Evolutionary conservation across 106 monocot genomes (phyloP), one percentile per base, ranked within the genome.

Genomic region (Chionographis japonica): DNA sequence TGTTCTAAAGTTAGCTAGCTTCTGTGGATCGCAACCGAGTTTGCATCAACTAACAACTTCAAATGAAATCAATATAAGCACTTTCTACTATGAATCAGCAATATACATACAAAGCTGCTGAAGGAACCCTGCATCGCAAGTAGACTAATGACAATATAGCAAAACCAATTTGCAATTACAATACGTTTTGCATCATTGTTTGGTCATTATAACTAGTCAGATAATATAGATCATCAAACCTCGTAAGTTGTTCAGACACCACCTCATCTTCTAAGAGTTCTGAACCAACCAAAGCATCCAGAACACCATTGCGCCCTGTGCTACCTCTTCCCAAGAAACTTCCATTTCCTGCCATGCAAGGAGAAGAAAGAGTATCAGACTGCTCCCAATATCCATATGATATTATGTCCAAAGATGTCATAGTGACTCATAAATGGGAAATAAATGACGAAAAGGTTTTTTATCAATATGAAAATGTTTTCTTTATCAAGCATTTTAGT

Each of bases 171-270:
- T 46, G 46, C 46, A 46, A 46, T 5, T 46, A 54, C 49, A 70
- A 43, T 52, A 40, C 2, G n/a, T 39, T 56, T 40, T 12, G 13
- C 46, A 35, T 37, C 36, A 66, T 27, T 18, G 49, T 19, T 13
- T 36, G 12, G 19, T 2, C 49, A 53, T 40, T 17, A 12, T 18
- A 39, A 60, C 8, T 10, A 59, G 4, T 55, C 0, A 19, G 0
- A 8, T 19, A 65, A 70, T 15, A 65, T 4, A 50, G 50, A 63
- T 54, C 12, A 41, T 50, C 67, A 63, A 19, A 89, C 89, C 89
- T 89, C 56, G 89, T 89, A 65, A 89, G 89, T 72, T 89, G 89
- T 71, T 89, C 89, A 13, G 85, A 89, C 2, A 89, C 85, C 37
- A 89, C 79, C 71, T 89, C 89, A 85, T 89, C 89, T 50, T 79